These are phyloP conservation scores for Roridomyces roridus DNA, from an alignment of 768 basidiomycete genomes.

Conservation along the genomic window DNA sequence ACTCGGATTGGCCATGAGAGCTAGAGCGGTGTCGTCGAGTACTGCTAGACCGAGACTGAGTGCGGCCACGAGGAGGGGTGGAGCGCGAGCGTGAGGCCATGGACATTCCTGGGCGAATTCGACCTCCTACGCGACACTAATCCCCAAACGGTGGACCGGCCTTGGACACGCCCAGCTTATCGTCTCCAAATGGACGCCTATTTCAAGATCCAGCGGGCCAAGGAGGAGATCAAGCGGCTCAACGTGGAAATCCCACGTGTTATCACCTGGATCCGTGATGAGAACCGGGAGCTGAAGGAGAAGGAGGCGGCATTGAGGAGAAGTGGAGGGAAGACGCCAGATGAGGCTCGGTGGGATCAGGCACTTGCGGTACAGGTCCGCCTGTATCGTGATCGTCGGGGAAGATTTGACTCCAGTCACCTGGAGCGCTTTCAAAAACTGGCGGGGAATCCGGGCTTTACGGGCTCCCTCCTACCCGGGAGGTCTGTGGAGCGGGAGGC, in stretches of 20 bases:
- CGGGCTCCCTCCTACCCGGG: not conserved
- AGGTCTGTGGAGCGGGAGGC: not conserved
- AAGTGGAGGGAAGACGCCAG: not conserved
- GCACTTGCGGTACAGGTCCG: not conserved
- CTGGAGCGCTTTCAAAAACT: not conserved
- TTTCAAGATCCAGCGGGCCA: conserved; percentile 25
- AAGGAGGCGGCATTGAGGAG: not conserved
- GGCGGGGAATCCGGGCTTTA: conserved; percentile 12
- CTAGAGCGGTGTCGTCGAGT: no score
- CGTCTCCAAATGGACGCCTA: conserved; percentile 22
- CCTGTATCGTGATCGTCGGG: not conserved
- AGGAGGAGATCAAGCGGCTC: conserved; percentile 30
- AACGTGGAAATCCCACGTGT: conserved; percentile 31
- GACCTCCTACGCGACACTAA: no score
- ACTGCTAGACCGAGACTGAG: no score
- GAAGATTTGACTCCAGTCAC: conserved; percentile 4
- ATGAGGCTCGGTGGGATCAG: not conserved
- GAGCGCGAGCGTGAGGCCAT: no score
- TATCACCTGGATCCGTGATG: conserved; percentile 23
- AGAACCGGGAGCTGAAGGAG: not conserved
- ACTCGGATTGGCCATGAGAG: no score
- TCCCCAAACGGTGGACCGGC: not conserved
- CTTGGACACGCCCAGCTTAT: conserved; percentile 21
- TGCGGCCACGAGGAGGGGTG: no score
- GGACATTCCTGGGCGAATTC: no score